A percentile compares a stretch with the other conserved stretches of the same genome.
Evolutionary conservation across 106 monocot genomes (phyloP).

Genomic region (Hemerocallis citrina): DNA sequence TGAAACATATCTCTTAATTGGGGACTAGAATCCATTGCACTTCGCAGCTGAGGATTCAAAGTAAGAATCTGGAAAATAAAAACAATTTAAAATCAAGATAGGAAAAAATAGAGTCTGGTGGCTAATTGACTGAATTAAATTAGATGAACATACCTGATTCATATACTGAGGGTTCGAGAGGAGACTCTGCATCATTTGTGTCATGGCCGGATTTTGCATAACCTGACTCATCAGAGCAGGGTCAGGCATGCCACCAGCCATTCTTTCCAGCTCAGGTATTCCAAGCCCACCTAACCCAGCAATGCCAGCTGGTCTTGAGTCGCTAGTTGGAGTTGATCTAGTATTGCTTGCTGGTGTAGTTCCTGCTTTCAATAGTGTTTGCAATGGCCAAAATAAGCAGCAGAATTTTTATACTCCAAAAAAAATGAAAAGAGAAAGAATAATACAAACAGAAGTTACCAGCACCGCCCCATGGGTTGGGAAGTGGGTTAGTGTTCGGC

Average conservation of each 20-base stretch:
- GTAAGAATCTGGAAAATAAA: conserved; percentile 31
- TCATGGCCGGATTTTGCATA: conserved; percentile 76
- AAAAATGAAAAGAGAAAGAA: neutral
- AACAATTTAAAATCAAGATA: neutral
- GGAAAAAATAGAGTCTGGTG: neutral
- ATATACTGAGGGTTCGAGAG: conserved; percentile 81
- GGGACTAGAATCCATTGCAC: conserved; percentile 44
- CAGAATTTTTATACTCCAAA: too few species aligned
- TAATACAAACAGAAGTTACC: conserved; percentile 15
- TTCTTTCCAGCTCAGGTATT: conserved; percentile 49
- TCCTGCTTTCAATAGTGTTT: conserved; percentile 21
- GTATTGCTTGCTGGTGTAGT: conserved; percentile 31
- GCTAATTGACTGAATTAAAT: neutral
- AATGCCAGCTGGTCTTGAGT: conserved; percentile 38
- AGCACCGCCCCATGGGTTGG: conserved; percentile 82
- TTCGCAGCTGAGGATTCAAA: conserved; percentile 58
- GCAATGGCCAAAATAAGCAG: neutral
- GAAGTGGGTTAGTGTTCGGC: conserved; percentile 88
- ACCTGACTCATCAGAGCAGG: conserved; percentile 47
- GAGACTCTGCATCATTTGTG: conserved; percentile 76
- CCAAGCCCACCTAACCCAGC: conserved; percentile 54
- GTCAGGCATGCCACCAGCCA: conserved; percentile 44
- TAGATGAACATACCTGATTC: conserved; percentile 52
- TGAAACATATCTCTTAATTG: conserved; percentile 80
- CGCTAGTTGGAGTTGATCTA: conserved; percentile 34